Conservation (phyloP, 2,329 filamentous ascomycete species). For the Claviceps paspali region DNA sequence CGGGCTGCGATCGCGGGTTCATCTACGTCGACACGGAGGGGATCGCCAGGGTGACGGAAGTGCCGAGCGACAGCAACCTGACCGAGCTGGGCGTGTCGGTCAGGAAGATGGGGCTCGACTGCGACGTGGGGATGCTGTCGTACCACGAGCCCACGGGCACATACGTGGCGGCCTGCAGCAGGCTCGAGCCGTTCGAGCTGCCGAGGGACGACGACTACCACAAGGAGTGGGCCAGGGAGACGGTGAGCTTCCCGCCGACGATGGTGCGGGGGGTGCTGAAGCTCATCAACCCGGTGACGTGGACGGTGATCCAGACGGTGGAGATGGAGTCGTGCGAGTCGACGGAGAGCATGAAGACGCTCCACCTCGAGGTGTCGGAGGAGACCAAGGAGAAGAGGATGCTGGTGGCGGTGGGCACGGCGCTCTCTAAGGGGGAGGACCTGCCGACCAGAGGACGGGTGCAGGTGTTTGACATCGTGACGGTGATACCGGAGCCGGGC, state of each 20-base stretch:
- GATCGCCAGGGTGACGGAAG: conserved; percentile 56
- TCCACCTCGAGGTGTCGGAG: conserved; percentile 83
- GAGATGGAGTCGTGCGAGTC: conserved; percentile 60
- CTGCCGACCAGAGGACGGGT: conserved; percentile 71
- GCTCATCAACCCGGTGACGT: conserved; percentile 61
- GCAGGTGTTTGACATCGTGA: conserved; percentile 82
- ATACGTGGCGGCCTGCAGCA: conserved; percentile 63
- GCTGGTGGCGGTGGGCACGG: conserved; percentile 72
- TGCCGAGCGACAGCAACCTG: conserved; percentile 53
- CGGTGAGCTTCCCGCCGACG: conserved; percentile 46
- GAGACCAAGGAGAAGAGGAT: conserved; percentile 73
- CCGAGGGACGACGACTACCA: conserved; percentile 78
- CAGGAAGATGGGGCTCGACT: conserved; percentile 52
- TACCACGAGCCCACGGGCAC: conserved; percentile 62
- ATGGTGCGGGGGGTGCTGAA: conserved; percentile 60
- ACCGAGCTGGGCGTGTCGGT: conserved; percentile 63
- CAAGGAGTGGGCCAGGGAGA: conserved; percentile 64
- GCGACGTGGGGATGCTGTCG: conserved; percentile 56
- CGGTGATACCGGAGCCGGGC: conserved; percentile 78
- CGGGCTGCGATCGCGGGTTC: conserved; percentile 66
- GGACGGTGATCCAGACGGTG: conserved; percentile 63
- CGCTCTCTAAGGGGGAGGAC: conserved; percentile 78
- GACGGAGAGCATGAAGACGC: conserved; percentile 65
- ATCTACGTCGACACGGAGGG: conserved; percentile 63
- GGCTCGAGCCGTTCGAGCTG: conserved; percentile 57